phyloP scores from a whole-genome alignment of 768 basidiomycete genomes.

The Kondoa malvinella region DNA sequence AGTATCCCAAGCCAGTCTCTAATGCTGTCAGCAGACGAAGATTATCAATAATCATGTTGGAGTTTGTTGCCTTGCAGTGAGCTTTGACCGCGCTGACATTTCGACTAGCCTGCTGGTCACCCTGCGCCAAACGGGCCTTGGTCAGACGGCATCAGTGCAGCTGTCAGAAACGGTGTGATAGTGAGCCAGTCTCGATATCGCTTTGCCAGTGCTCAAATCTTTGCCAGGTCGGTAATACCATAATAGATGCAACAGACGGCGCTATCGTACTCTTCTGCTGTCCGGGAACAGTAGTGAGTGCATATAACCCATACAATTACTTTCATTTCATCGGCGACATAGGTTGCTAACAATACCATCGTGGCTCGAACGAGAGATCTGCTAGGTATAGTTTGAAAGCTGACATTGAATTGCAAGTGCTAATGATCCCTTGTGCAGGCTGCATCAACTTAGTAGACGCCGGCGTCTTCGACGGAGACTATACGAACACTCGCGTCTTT shows the following conservation, averaged over 20 bases:
- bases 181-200: constrained; percentile 22
- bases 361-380: constrained; percentile 28
- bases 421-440: neutral
- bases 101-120: constrained; percentile 20
- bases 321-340: neutral
- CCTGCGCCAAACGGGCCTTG: constrained; percentile 35
- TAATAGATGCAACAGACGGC: constrained; percentile 35
- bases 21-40: neutral
- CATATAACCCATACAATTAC: neutral
- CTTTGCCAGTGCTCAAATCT: neutral
- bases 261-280: constrained; percentile 33
- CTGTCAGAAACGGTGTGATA: constrained; percentile 33
- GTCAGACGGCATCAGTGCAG: constrained; percentile 35
- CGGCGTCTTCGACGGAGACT: constrained; percentile 34
- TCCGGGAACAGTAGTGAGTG: constrained; percentile 31
- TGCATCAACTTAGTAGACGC: constrained; percentile 30
- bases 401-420: neutral
- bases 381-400: constrained; percentile 32
- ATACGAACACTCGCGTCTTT: constrained; percentile 31
- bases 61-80: too few relatives aligned
- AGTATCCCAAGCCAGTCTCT: constrained; percentile 15
- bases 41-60: neutral
- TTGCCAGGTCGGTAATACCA: constrained; percentile 26
- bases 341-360: constrained; percentile 31
- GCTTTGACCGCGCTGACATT: neutral